phyloP scores from a whole-genome alignment of 2,329 filamentous ascomycete genomes.

The Thielaviopsis euricoi region DNA sequence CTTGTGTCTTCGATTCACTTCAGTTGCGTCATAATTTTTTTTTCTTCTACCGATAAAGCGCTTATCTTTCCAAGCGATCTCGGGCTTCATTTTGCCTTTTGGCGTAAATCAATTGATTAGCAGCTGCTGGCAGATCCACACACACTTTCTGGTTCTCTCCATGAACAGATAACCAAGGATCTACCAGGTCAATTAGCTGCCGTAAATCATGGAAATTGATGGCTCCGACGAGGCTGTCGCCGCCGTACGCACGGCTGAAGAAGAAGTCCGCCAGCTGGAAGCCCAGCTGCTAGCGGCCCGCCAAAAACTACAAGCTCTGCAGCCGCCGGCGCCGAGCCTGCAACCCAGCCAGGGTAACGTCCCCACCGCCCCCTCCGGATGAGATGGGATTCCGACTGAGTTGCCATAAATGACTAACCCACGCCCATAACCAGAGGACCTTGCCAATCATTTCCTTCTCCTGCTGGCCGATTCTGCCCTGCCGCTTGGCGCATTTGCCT shows the following conservation, averaged over 20 bases:
- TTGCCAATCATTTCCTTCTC: conserved; percentile 48
- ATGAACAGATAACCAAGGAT: too few species aligned
- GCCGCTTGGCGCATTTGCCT: conserved; percentile 73
- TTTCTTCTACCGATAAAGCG: background rate
- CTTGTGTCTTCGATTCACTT: background rate
- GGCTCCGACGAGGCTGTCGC: background rate
- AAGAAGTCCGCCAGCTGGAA: conserved; percentile 7
- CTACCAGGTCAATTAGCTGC: background rate
- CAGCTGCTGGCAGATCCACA: too few species aligned
- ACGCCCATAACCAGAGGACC: background rate
- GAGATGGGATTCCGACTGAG: too few species aligned
- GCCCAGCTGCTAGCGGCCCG: background rate
- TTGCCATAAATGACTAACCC: background rate
- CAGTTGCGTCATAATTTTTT: background rate
- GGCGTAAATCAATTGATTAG: too few species aligned
- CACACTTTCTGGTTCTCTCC: too few species aligned
- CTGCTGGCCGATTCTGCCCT: conserved; percentile 69
- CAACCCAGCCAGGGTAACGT: background rate
- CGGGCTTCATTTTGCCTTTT: background rate
- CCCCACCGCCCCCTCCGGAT: background rate
- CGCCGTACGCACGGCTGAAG: conserved; percentile 1
- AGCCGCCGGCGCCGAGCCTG: background rate
- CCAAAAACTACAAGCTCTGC: background rate
- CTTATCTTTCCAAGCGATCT: background rate
- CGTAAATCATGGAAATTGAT: background rate